Conservation (phyloP, 176 grass and related monocot species). For the Miscanthus lutarioriparius region DNA sequence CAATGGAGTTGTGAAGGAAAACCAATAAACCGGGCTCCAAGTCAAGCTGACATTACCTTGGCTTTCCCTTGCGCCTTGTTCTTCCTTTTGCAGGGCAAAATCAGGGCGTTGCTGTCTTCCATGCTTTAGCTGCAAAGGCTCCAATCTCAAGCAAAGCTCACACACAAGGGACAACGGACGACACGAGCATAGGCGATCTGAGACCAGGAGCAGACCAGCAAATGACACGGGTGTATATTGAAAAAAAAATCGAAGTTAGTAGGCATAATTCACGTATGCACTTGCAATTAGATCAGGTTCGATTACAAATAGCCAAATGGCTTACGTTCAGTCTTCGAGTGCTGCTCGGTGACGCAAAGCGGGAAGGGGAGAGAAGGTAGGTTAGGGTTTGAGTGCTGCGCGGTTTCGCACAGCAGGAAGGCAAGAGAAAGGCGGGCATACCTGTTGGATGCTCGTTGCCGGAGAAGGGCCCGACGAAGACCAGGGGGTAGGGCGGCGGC, state of each 20-base stretch:
- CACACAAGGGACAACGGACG: not conserved
- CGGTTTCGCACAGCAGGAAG: not conserved
- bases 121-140: constrained; percentile 34
- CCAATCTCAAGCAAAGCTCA: constrained; percentile 1
- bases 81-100: constrained; percentile 76
- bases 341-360: not conserved
- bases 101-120: constrained; percentile 64
- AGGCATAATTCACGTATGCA: not conserved
- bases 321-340: not conserved
- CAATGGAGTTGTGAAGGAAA: not conserved
- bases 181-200: not conserved
- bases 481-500: no score
- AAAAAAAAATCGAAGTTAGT: not conserved
- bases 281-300: not conserved
- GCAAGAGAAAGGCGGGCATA: not conserved
- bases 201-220: not conserved
- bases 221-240: not conserved
- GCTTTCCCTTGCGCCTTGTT: constrained; percentile 58
- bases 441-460: not conserved
- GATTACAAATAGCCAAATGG: no score
- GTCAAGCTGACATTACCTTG: constrained; percentile 47
- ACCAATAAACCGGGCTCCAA: not conserved
- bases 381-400: not conserved
- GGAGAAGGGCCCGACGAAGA: not conserved
- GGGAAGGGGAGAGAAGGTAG: not conserved